Evolutionary conservation across 164 flowering plant species (phyloP), one percentile per base, ranked within the genome.

Genomic region (Dillenia suffruticosa): DNA sequence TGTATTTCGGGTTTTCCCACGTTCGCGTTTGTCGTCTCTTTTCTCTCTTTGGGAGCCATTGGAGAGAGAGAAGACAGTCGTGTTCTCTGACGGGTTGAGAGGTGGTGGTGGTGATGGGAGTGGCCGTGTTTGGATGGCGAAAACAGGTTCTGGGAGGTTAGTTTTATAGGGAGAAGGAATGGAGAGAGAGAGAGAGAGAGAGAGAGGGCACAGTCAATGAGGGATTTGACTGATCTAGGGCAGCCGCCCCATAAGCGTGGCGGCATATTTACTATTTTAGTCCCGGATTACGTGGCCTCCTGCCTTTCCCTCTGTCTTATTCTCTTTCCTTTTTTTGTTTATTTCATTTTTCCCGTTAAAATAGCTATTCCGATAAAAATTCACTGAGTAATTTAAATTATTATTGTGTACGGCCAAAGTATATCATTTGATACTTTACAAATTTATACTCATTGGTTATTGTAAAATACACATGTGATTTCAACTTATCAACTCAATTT

Each of bases 231-330:
- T 78, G 75, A 61, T 40, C 54, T 54, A 66, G 78, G 40, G 7
- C 68, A 78, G 86, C 82, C 74, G 81, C 75, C 74, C 61, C 53
- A 56, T 49, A 26, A 50, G 77, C 60, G 65, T 58, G 70, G 74
- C 58, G 63, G 66, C 40, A 4, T 4, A 32, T 32, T 74, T 65
- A 62, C 49, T 58, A 46, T 67, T 56, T 15, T 48, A 53, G 59
- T 45, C 47, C 40, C 61, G 47, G 9, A 51, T 63, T 49, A 77
- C 80, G 81, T 73, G 83, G 66, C 74, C 55, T 52, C 54, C 8
- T 51, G 16, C 10, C 22, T 44, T 24, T 32, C 49, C 8, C 49
- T 58, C 61, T 65, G 44, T 52, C 9, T 45, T 43, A 22, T 9
- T 58, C 45, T 49, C 54, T 63, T 56, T 44, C 63, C 72, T 24